Evolutionary conservation across 805 yeast species (phyloP).

Genomic region (Cyberlindnera suaveolens): DNA sequence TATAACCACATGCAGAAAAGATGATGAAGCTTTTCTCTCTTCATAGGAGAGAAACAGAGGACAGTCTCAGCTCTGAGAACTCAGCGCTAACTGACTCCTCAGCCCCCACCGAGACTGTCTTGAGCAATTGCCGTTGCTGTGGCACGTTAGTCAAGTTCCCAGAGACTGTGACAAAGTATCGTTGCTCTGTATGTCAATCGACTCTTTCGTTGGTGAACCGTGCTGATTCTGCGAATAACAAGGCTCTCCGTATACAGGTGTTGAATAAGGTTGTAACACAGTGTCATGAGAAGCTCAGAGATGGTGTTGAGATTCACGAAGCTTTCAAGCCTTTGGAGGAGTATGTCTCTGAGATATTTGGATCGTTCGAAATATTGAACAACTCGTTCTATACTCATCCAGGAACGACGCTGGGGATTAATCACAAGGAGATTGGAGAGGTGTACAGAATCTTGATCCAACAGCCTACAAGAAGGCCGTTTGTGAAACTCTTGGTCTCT

Average conservation of each 20-base stretch:
- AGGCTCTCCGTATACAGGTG: not conserved
- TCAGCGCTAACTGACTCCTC: too few species aligned
- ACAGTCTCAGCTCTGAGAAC: not conserved
- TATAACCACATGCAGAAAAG: too few species aligned
- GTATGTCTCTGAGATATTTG: constrained; percentile 41
- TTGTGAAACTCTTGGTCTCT: constrained; percentile 46
- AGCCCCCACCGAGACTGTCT: not conserved
- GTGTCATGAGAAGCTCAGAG: not conserved
- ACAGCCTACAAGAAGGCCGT: constrained; percentile 58
- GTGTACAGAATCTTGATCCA: constrained; percentile 40
- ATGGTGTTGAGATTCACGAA: constrained; percentile 14
- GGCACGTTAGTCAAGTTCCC: constrained; percentile 38
- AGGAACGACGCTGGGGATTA: constrained; percentile 25
- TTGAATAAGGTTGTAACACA: not conserved
- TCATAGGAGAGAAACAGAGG: not conserved
- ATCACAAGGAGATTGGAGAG: constrained; percentile 39
- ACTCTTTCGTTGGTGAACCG: constrained; percentile 28
- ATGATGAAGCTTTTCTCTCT: not conserved
- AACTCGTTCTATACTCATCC: constrained; percentile 39
- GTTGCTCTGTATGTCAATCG: constrained; percentile 58
- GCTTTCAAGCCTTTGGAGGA: constrained; percentile 45
- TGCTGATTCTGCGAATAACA: not conserved
- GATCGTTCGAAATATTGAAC: constrained; percentile 42
- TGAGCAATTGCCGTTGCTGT: constrained; percentile 39
- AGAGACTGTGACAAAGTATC: constrained; percentile 32